Evolutionary conservation across 441 rosid genomes (phyloP), one percentile per base, ranked within the genome.

Genomic region (Populus hybrid): DNA sequence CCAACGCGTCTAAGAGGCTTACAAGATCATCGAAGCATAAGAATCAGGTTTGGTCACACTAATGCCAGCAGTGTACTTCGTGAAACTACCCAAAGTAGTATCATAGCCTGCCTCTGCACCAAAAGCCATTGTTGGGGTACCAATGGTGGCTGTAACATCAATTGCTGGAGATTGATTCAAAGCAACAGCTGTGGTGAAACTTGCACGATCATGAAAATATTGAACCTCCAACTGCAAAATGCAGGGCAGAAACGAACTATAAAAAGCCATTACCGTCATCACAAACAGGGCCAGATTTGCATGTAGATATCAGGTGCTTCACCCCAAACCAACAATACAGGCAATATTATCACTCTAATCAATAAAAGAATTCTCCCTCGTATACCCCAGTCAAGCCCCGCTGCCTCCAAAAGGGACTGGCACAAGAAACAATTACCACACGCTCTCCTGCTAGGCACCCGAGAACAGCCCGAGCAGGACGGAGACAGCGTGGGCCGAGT

Each of bases 71-170:
- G 92, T 94, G 90, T 92, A 92, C 90, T 89, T 95, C 1, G 91
- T 87, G 75, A 95, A 88, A 53, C 76, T 84, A 78, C 95, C 91
- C 71, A 91, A 77, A 77, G 85, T 80, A 12, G 94, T 87, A 75
- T 94, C 95, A 79, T 94, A 94, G 35, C 97, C 91, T 40, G 97
- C 97, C 87, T 94, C 99, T 9, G 94, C 98, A 79, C 99, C 99
- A 79, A 94, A 91, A 71, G 95, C 91, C 83, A 94, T 84, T 67
- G 83, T 70, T 14, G 98, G 94, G 11, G 97, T 89, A 36, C 99
- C 99, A 16, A 95, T 82, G 73, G 98, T 90, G 74, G 91, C 93
- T 14, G 99, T 85, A 79, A 85, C 80, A 86, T 95, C 98, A 79
- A 95, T 77, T 19, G 71, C 61, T 12, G 99, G 97, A 80, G 87